Evolutionary conservation across 2,329 filamentous ascomycete genomes (phyloP).

Genomic region (Venturia asperata): DNA sequence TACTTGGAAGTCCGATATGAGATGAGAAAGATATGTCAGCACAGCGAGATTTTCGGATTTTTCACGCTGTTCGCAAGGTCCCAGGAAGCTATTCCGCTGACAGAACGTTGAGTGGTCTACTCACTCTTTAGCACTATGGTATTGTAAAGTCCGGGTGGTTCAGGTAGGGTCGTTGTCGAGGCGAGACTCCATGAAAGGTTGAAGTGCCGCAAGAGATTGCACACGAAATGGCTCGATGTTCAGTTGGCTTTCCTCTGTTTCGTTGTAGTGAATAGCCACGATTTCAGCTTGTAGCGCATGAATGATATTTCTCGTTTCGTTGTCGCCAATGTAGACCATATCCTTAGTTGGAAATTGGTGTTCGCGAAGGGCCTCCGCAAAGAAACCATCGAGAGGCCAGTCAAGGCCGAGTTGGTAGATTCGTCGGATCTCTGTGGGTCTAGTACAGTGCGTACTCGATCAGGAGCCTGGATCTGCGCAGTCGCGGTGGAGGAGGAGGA

Average conservation of each 20-base stretch:
- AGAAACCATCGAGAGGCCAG: slow-evolving; percentile 31
- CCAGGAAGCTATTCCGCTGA: background rate
- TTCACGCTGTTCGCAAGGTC: background rate
- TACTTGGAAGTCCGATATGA: too few relatives aligned
- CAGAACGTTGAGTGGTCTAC: background rate
- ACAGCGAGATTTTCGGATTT: background rate
- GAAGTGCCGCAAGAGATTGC: background rate
- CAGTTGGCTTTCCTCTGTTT: background rate
- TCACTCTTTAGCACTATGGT: background rate
- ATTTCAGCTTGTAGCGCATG: slow-evolving; percentile 16
- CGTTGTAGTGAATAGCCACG: background rate
- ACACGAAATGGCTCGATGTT: background rate
- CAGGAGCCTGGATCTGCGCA: background rate
- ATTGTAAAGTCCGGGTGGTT: background rate
- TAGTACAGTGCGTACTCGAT: too few relatives aligned
- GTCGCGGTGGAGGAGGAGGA: background rate
- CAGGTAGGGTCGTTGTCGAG: background rate
- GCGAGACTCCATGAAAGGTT: background rate
- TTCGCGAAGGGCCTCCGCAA: slow-evolving; percentile 21
- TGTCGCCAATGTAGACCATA: slow-evolving; percentile 23
- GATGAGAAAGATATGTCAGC: too few relatives aligned
- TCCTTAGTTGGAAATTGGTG: slow-evolving; percentile 17
- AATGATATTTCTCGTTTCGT: slow-evolving; percentile 21
- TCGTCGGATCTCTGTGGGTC: too few relatives aligned
- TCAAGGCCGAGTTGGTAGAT: too few relatives aligned